phyloP scores from a whole-genome alignment of 2,329 filamentous ascomycete species.

The Penicillium sp. region DNA sequence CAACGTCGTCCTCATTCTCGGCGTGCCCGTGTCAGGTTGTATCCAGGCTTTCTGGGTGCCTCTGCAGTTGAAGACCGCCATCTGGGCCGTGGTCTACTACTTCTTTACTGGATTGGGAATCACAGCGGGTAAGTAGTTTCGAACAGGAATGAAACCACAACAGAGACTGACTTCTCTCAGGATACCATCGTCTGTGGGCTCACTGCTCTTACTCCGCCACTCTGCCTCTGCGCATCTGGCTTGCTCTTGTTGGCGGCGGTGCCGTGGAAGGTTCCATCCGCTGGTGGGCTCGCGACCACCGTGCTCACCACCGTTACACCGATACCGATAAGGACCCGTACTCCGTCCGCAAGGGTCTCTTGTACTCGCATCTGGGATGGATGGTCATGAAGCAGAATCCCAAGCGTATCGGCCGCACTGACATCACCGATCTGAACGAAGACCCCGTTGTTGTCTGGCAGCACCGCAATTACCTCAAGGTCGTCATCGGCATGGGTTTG shows the following conservation, averaged over 20 bases:
- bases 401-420: slow-evolving; percentile 80
- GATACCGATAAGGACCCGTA: slow-evolving; percentile 91
- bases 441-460: slow-evolving; percentile 83
- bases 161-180: slow-evolving; percentile 34
- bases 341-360: slow-evolving; percentile 80
- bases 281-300: slow-evolving; percentile 86
- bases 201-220: slow-evolving; percentile 78
- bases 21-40: slow-evolving; percentile 70
- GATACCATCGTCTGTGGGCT: slow-evolving; percentile 81
- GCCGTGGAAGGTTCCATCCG: slow-evolving; percentile 81
- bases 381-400: slow-evolving; percentile 94
- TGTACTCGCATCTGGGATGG: slow-evolving; percentile 83
- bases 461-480: slow-evolving; percentile 80
- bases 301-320: slow-evolving; percentile 86
- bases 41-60: slow-evolving; percentile 76
- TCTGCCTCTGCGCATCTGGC: slow-evolving; percentile 72
- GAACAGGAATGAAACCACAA: neutral
- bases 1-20: slow-evolving; percentile 75
- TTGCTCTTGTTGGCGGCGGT: slow-evolving; percentile 75
- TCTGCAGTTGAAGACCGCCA: slow-evolving; percentile 64
- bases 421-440: slow-evolving; percentile 84
- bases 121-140: slow-evolving; percentile 59
- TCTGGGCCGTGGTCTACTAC: slow-evolving; percentile 75
- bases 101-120: slow-evolving; percentile 79
- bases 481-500: slow-evolving; percentile 71